Evolutionary conservation across 2,329 filamentous ascomycete species (phyloP).

Genomic region (Apiospora hydei): DNA sequence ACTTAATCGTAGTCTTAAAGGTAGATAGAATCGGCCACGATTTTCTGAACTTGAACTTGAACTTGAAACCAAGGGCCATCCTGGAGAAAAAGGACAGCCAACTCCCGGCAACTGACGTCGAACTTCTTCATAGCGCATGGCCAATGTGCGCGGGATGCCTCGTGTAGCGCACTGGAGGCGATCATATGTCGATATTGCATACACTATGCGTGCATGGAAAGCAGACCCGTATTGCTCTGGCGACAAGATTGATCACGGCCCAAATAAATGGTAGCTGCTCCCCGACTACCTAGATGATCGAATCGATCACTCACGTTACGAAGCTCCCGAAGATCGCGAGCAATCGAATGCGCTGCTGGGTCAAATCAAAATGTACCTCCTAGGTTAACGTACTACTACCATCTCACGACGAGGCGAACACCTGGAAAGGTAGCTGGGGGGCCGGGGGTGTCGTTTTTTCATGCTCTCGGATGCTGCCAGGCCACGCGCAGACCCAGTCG

Average conservation of each 20-base stretch:
- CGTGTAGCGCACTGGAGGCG: neutral
- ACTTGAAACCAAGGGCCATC: constrained; percentile 21
- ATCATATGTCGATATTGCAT: neutral
- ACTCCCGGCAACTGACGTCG: neutral
- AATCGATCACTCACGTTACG: neutral
- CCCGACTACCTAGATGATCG: neutral
- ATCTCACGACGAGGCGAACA: neutral
- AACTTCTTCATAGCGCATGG: constrained; percentile 20
- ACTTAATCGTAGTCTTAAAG: neutral
- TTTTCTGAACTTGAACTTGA: neutral
- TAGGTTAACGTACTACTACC: no score
- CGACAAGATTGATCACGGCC: neutral
- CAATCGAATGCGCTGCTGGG: neutral
- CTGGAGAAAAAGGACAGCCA: neutral
- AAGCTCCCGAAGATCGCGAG: neutral
- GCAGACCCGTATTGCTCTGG: constrained; percentile 4
- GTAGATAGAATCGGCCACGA: neutral
- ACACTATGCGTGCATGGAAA: neutral
- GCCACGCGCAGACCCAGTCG: neutral
- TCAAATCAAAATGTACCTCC: neutral
- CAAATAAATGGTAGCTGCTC: neutral
- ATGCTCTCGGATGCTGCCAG: constrained; percentile 1
- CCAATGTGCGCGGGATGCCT: constrained; percentile 6
- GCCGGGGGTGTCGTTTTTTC: neutral
- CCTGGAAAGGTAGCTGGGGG: neutral